phyloP scores from a whole-genome alignment of 2,329 filamentous ascomycete genomes.

The Apiospora arundinis region DNA sequence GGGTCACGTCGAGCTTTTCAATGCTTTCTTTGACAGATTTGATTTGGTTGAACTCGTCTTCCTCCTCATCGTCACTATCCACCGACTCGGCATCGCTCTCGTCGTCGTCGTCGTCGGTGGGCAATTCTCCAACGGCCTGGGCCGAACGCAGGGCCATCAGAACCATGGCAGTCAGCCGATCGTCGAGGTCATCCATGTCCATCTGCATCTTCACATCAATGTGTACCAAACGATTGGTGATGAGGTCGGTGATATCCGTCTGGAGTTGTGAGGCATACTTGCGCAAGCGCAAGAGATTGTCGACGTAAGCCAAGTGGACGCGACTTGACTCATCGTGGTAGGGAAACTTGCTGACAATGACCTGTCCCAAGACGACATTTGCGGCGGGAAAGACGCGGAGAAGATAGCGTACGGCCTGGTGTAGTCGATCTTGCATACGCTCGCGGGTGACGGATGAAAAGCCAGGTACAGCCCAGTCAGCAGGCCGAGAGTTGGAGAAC shows the following conservation, averaged over 20 bases:
- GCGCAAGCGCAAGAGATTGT: conserved; percentile 80
- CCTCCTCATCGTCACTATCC: conserved; percentile 71
- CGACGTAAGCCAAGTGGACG: conserved; percentile 85
- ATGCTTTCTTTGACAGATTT: conserved; percentile 81
- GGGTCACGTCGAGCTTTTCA: conserved; percentile 87
- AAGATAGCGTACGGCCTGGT: conserved; percentile 77
- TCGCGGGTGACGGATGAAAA: conserved; percentile 66
- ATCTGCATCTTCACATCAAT: conserved; percentile 96
- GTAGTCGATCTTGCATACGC: conserved; percentile 74
- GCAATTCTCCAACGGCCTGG: conserved; percentile 51
- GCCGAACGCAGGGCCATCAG: conserved; percentile 58
- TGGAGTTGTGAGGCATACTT: conserved; percentile 80
- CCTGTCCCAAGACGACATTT: conserved; percentile 69
- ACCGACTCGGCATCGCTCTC: conserved; percentile 75
- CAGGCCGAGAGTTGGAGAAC: conserved; percentile 63
- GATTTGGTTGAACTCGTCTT: conserved; percentile 69
- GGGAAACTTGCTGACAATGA: conserved; percentile 75
- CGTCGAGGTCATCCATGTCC: conserved; percentile 90
- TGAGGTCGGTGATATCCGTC: conserved; percentile 80
- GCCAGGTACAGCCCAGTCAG: conserved; percentile 55
- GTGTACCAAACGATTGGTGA: conserved; percentile 87
- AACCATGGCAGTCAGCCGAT: conserved; percentile 80
- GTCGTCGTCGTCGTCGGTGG: conserved; percentile 45
- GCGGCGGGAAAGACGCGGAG: conserved; percentile 83
- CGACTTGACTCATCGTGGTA: conserved; percentile 77